phyloP scores from a whole-genome alignment of 202 grass and related monocot genomes.

The Cymbopogon flexuosus region DNA sequence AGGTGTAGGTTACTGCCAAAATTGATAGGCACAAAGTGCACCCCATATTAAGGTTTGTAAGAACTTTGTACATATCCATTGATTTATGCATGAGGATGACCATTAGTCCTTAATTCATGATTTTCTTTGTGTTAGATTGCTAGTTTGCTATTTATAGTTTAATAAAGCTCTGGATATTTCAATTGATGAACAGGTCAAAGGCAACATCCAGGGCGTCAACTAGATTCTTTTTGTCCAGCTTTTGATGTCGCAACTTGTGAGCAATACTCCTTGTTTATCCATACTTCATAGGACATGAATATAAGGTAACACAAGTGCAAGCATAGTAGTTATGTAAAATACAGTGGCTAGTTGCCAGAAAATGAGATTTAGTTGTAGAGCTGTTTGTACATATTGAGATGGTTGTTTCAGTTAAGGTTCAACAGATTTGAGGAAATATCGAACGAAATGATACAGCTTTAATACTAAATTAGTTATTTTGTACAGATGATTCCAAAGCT shows the following conservation, averaged over 20 bases:
- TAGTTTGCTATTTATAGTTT: background rate
- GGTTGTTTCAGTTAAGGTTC: slow-evolving; percentile 13
- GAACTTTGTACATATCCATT: background rate
- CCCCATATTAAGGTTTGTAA: background rate
- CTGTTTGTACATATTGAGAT: slow-evolving; percentile 48
- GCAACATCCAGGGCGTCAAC: background rate
- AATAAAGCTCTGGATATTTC: slow-evolving; percentile 2
- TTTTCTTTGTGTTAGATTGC: background rate
- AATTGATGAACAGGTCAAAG: slow-evolving; percentile 34
- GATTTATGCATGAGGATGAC: background rate
- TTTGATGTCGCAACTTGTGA: slow-evolving; percentile 28
- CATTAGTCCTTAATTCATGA: background rate
- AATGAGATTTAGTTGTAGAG: slow-evolving; percentile 45
- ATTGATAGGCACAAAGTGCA: background rate
- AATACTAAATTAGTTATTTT: slow-evolving; percentile 28
- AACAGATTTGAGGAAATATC: slow-evolving; percentile 25
- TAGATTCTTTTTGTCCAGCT: slow-evolving; percentile 21
- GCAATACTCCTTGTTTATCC: slow-evolving; percentile 40
- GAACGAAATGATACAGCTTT: slow-evolving; percentile 22
- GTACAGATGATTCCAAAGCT: background rate
- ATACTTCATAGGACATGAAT: slow-evolving; percentile 55
- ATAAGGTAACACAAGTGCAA: slow-evolving; percentile 43
- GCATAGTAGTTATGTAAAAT: slow-evolving; percentile 46
- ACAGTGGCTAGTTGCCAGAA: slow-evolving; percentile 27
- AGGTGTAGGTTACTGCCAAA: background rate